Evolutionary conservation across 768 basidiomycete species (phyloP), one percentile per base, ranked within the genome.

Genomic region (Tylopilus sp.): DNA sequence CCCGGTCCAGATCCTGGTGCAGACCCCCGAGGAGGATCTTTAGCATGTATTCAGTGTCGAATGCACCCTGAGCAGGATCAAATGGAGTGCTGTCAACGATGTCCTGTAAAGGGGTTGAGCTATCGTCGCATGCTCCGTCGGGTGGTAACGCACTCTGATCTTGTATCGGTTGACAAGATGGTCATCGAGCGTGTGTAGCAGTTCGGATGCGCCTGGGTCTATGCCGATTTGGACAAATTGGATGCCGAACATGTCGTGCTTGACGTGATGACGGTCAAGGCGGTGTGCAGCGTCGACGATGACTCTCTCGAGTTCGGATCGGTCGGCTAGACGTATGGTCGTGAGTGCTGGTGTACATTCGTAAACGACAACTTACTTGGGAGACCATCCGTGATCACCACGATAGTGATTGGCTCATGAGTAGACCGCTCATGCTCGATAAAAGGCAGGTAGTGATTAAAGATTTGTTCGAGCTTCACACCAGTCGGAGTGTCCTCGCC

Each of bases 221-320:
- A 69, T 64, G 0, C 78, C 78, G 22, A 79, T 74, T 56, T 79
- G 78, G 31, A 80, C 66, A 34, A 80, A 76, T 37, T 76, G 74
- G 26, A 80, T 66, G 11, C 78, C 74, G 6, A 80, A 67, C 63
- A 74, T 73, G n/a, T 69, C 64, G 2, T 69, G 59, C 24, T 64
- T 73, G 47, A 68, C 65, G 4, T 60, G 60, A 1, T 62, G 67
- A 33, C 63, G 63, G 45, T 78, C 76, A 19, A 78, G 71, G 26
- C 74, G 64, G 26, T 68, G 68, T 3, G 76, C 76, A 17, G 69
- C 62, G 6, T 67, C 63, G 16, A 76, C 68, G 11, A 77, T 66
- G 2, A 69, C 67, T 8, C 52, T 55, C 44, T 64, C 59, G 9
- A 70, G 58, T 1, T 66, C 61, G 10, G 40, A 50, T 22, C 61